phyloP scores from a whole-genome alignment of 768 basidiomycete genomes.

The Suillus luteus region DNA sequence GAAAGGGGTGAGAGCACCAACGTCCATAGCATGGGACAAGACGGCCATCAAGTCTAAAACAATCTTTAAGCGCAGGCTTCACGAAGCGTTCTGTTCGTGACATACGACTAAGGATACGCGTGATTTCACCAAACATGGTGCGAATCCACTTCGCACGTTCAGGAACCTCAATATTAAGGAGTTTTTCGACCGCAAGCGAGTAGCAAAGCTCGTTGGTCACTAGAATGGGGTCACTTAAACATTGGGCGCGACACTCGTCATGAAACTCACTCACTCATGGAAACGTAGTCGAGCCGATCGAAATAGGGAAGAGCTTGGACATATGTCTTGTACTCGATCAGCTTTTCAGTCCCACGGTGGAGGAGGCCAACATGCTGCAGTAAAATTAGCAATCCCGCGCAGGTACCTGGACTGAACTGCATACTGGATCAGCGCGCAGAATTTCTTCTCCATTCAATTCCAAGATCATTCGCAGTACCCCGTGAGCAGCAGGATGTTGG shows the following conservation, averaged over 20 bases:
- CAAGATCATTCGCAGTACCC: conserved; percentile 95
- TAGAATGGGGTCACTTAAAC: conserved; percentile 32
- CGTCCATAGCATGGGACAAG: conserved; percentile 94
- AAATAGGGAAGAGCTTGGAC: conserved; percentile 98
- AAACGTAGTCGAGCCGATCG: conserved; percentile 98
- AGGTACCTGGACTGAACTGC: conserved; percentile 25
- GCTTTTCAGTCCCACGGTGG: conserved; percentile 97
- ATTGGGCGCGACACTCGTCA: neutral
- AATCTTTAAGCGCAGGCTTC: neutral
- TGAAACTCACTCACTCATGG: conserved; percentile 80
- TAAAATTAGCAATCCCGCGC: neutral
- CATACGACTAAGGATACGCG: conserved; percentile 90
- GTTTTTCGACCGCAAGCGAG: conserved; percentile 95
- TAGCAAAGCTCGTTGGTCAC: conserved; percentile 99
- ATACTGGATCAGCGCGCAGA: conserved; percentile 79
- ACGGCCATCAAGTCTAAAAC: conserved; percentile 89
- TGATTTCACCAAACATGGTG: conserved; percentile 95
- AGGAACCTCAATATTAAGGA: conserved; percentile 95
- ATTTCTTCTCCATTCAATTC: conserved; percentile 98
- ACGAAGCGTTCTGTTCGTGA: conserved; percentile 10
- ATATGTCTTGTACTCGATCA: conserved; percentile 99
- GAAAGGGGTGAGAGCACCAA: conserved; percentile 97
- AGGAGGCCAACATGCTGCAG: conserved; percentile 88
- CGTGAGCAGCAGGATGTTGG: conserved; percentile 98
- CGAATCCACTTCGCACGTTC: conserved; percentile 99